Evolutionary conservation across 768 basidiomycete species (phyloP).

Genomic region (Suillus subluteus): DNA sequence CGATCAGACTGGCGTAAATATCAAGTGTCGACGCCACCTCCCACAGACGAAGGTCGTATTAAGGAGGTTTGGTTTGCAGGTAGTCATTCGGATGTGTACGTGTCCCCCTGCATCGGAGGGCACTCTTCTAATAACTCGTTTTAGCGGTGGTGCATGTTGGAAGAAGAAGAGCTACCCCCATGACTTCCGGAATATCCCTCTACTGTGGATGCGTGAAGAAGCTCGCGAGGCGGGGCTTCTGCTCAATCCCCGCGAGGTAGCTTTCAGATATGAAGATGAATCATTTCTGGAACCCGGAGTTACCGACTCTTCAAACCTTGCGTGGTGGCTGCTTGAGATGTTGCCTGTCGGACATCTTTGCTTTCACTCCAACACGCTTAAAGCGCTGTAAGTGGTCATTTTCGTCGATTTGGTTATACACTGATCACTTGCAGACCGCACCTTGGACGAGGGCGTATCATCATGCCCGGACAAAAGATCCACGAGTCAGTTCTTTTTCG

Average conservation of each 20-base stretch:
- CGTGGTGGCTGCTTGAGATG: constrained; percentile 7
- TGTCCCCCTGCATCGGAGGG: neutral
- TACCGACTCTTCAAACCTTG: neutral
- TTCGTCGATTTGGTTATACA: neutral
- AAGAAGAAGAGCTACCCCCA: neutral
- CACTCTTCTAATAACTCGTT: constrained; percentile 30
- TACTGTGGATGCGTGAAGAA: constrained; percentile 30
- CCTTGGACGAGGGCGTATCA: constrained; percentile 4
- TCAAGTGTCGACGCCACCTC: neutral
- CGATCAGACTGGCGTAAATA: neutral
- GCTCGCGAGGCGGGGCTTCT: constrained; percentile 23
- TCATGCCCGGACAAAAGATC: constrained; percentile 12
- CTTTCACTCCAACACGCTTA: neutral
- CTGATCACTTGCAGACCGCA: neutral
- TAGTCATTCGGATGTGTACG: constrained; percentile 30
- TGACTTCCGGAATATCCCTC: constrained; percentile 12
- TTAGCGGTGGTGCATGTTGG: neutral
- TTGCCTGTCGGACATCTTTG: neutral
- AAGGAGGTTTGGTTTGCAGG: constrained; percentile 36
- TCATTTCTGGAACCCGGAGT: neutral
- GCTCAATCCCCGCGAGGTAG: constrained; percentile 9
- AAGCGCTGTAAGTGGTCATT: neutral
- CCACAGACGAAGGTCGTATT: constrained; percentile 14
- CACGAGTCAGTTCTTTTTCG: constrained; percentile 10
- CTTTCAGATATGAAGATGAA: neutral